phyloP scores from a whole-genome alignment of 345 rosid species.

The Brassica nigra region DNA sequence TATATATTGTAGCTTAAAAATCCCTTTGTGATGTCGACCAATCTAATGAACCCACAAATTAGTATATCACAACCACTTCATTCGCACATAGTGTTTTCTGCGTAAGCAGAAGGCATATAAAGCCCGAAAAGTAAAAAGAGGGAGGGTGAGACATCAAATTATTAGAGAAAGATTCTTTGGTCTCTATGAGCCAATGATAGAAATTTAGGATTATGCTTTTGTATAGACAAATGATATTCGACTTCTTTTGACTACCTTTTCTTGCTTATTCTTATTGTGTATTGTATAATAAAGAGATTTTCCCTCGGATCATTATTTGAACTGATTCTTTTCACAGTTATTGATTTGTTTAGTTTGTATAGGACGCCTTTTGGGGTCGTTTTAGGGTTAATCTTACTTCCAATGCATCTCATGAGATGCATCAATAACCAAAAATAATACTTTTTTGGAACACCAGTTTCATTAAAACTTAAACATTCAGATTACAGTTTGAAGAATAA shows the following conservation, averaged over 20 bases:
- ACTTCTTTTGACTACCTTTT: slow-evolving; percentile 35
- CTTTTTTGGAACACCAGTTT: too few species aligned
- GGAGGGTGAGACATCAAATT: slow-evolving; percentile 37
- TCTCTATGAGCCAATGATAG: slow-evolving; percentile 35
- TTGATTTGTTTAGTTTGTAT: not conserved
- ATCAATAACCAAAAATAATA: too few species aligned
- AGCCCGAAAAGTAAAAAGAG: slow-evolving; percentile 15
- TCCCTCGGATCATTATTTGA: slow-evolving; percentile 33
- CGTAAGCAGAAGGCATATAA: slow-evolving; percentile 25
- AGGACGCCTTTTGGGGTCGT: too few species aligned
- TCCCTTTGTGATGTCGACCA: not conserved
- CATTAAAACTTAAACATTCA: not conserved
- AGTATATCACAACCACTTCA: slow-evolving; percentile 10
- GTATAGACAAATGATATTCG: slow-evolving; percentile 22
- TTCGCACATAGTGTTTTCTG: slow-evolving; percentile 23
- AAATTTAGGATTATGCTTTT: slow-evolving; percentile 36
- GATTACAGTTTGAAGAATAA: too few species aligned
- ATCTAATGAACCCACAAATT: slow-evolving; percentile 2
- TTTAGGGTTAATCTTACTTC: too few species aligned
- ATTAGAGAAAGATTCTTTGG: slow-evolving; percentile 18
- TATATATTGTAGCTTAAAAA: not conserved
- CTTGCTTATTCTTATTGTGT: slow-evolving; percentile 21
- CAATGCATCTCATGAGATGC: too few species aligned
- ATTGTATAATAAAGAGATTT: slow-evolving; percentile 28
- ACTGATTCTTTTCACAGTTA: slow-evolving; percentile 14